Base-by-base conservation (phyloP, 139 green algal genomes). In the Desmodesmus armatus region DNA sequence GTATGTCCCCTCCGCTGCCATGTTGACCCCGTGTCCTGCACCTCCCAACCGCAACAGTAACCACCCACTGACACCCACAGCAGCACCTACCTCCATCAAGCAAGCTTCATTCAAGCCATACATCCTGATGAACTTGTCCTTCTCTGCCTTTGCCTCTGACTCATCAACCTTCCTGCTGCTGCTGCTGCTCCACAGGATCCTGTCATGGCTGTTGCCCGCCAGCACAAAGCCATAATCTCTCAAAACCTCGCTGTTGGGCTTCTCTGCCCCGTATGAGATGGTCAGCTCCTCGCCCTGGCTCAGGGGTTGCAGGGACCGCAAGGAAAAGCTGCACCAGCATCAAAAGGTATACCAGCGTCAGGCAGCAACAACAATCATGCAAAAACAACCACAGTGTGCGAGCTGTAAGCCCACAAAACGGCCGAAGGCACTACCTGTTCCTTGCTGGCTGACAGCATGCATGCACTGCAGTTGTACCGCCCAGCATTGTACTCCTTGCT, bases 191-290 rank as follows among this genome's bases (percentile, higher is more conserved):
- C 51, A n/a, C 19, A 60, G 5, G 31, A 77, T 23, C 31, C 76
- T 53, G 55, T 82, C 76, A 73, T 35, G 72, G 4, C 55, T 53
- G n/a, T 82, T 82, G 25, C 77, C 55, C 58, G 78, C 29, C 33
- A 75, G 47, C 0, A 85, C 40, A 1, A 67, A 67, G 1, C 82
- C 87, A 47, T 91, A 91, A 62, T 91, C 87, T 0, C 87, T 65
- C 66, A 89, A 67, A 11, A 87, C 43, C 71, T 89, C 82, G 0
- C 53, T 29, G 37, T 91, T 91, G 39, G 69, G 80, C 53, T 89
- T 91, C 31, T 53, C 19, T 4, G 88, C 81, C 0, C 88, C 88
- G 35, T 91, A 91, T 21, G 66, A 81, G 74, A 92, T 90, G 5
- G 78, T 73, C 0, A 80, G 62, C 79, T 92, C 88, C 60, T 86